Evolutionary conservation across 2,329 filamentous ascomycete species (phyloP).

Genomic region (Monosporascus ibericus): DNA sequence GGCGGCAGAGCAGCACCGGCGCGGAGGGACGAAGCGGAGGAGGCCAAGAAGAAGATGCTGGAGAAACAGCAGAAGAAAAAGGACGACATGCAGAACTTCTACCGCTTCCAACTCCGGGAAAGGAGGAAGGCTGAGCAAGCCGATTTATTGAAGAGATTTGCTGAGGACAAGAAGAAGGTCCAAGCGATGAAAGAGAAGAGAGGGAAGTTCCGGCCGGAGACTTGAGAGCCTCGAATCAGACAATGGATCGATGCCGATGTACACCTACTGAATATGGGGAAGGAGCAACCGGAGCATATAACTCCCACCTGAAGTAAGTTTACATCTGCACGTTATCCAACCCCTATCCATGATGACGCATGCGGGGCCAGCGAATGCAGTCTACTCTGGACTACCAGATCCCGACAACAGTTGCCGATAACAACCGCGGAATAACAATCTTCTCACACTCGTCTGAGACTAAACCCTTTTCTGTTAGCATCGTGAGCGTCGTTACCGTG

Average conservation of each 20-base stretch:
- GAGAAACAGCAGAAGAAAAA: constrained; percentile 59
- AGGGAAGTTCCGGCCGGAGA: constrained; percentile 52
- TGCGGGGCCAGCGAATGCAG: constrained; percentile 46
- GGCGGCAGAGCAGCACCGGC: constrained; percentile 72
- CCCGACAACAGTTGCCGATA: constrained; percentile 43
- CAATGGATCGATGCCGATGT: background rate
- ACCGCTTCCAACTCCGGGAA: constrained; percentile 77
- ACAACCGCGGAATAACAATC: constrained; percentile 57
- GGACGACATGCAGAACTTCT: constrained; percentile 65
- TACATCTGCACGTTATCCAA: background rate
- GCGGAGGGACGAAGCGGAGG: constrained; percentile 63
- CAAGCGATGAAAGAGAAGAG: constrained; percentile 63
- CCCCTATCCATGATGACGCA: constrained; percentile 39
- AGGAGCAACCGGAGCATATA: constrained; percentile 3
- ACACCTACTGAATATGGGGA: too few species aligned
- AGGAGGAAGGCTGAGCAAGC: constrained; percentile 69
- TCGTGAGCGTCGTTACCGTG: too few species aligned
- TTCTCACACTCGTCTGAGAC: constrained; percentile 59
- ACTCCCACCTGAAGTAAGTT: constrained; percentile 7
- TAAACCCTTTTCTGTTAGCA: background rate
- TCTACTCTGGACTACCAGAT: constrained; percentile 17
- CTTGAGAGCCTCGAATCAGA: constrained; percentile 21
- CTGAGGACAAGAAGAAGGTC: constrained; percentile 69
- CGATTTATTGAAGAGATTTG: constrained; percentile 64
- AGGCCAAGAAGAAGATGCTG: constrained; percentile 51